These are phyloP conservation scores for Trametes maxima DNA, from an alignment of 768 basidiomycete species.

Conservation along the genomic window DNA sequence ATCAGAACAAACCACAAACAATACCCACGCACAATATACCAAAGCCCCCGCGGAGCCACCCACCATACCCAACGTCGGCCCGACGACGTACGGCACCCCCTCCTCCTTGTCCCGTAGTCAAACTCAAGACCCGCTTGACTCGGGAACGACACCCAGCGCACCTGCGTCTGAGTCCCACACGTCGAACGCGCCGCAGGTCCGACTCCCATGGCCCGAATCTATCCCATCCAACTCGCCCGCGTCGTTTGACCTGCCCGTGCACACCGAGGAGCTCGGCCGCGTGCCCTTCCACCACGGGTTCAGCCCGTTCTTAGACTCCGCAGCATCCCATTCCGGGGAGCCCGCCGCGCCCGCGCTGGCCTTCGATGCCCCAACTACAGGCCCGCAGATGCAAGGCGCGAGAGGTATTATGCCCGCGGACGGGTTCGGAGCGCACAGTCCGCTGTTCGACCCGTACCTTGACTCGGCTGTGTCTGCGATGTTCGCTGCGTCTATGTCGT, in stretches of 20 bases:
- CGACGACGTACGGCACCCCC: too few species aligned
- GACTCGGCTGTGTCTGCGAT: too few species aligned
- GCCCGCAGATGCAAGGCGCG: not conserved
- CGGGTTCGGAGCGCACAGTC: too few species aligned
- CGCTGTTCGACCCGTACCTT: too few species aligned
- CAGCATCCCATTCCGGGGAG: too few species aligned
- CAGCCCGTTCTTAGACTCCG: slow-evolving; percentile 4
- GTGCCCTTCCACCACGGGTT: slow-evolving; percentile 43
- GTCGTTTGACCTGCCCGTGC: slow-evolving; percentile 14
- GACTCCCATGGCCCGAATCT: not conserved
- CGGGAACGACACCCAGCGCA: too few species aligned
- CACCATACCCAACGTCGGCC: too few species aligned
- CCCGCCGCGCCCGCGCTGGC: not conserved
- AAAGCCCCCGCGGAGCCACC: not conserved
- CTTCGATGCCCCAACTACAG: not conserved
- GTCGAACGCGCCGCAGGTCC: not conserved
- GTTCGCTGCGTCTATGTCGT: too few species aligned
- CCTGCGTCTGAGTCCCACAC: too few species aligned
- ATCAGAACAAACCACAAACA: not conserved
- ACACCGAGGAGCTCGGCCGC: slow-evolving; percentile 37
- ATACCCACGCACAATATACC: not conserved
- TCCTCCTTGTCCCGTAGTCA: too few species aligned
- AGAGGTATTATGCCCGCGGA: too few species aligned
- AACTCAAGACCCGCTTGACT: too few species aligned
- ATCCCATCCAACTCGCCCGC: not conserved